Evolutionary conservation across 176 grass and related monocot species (phyloP), one percentile per base, ranked within the genome.

Genomic region (Miscanthus lutarioriparius): DNA sequence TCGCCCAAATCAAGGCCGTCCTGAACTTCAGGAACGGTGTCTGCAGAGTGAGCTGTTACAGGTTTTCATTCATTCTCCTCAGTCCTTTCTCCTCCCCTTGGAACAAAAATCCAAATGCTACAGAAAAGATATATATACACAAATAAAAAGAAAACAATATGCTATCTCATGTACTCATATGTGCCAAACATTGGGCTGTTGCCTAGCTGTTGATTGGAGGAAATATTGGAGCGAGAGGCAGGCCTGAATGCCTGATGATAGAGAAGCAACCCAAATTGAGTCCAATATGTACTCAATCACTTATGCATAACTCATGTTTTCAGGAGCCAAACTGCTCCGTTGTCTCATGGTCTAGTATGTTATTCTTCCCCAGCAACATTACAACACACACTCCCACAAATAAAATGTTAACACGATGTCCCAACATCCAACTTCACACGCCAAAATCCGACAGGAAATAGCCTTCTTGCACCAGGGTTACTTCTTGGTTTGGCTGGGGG

Each of bases 11-110:
- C n/a, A n/a, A 33, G 74, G 68, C 6, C 74, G 22, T 62, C 84
- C 74, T 67, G 69, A 79, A 79, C 37, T 41, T 69, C 80, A 83
- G 61, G 84, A 61, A 32, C 19, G 80, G n/a, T 82, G 84, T 74
- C 78, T 82, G 4, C 61, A 41, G 27, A n/a, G 20, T 7, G 51
- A 54, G 25, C 49, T n/a, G 75, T 32, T 62, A 45, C 41, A 12
- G 20, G 30, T 64, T 45, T 64, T 27, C 36, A 12, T 47, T 32
- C 8, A 28, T 43, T 43, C 43, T 45, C 19, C 10, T 32, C 27
- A 1, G 7, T 58, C 32, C 54, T 59, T n/a, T n/a, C 61, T 64
- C 13, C 0, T 27, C 32, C 32, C 10, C 14, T 13, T 23, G 7
- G n/a, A 26, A 63, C 11, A 36, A 35, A 33, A 36, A 36, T 45